Base-by-base conservation (phyloP, 2,329 filamentous ascomycete genomes). In the Ambrosiella beaveri region DNA sequence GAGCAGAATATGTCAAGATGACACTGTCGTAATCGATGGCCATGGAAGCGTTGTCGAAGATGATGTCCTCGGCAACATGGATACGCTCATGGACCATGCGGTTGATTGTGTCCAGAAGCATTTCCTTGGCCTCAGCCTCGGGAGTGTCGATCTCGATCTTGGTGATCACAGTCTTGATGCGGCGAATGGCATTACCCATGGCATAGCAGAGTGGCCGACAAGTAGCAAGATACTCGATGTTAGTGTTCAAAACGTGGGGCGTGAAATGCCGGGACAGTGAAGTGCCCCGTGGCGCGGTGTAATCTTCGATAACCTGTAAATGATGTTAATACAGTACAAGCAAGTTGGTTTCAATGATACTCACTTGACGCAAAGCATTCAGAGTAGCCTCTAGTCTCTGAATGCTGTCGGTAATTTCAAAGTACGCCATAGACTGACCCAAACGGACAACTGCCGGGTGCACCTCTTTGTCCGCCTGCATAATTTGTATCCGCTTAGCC, bases 141-240 rank as follows among this genome's bases (percentile, higher is more conserved):
- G 87, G 82, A 1, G 85, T 80, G 64, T 90, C 86, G 45, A 91
- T 88, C 65, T 96, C 89, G 60, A 96, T 84, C 64, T 88, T 88
- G 65, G 88, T 86, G 67, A 98, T 91, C 65, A 88, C 82, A 53
- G 95, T 81, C 74, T 98, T 98, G 54, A 98, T 78, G 77, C 89
- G 91, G 57, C 93, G 82, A 67, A 98, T 95, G 40, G 89, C 89
- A 69, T 97, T 98, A 61, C 93, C 93, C 84, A 97, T 95, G 62
- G 88, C 88, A 70, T 95, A 93, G 63, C 88, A 94, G 71, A 98
- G 86, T 39, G 93, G 90, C n/a, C 93, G 84, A 67, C 90, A 96
- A 64, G 88, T 88, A 61, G 88, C 87, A 61, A 98, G 79, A 67
- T 94, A 96, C 63, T 94, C 89, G 66, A 98, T 96, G 71, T 98